Evolutionary conservation across 2,329 filamentous ascomycete genomes (phyloP).

Genomic region (Stachybotrys chartarum): DNA sequence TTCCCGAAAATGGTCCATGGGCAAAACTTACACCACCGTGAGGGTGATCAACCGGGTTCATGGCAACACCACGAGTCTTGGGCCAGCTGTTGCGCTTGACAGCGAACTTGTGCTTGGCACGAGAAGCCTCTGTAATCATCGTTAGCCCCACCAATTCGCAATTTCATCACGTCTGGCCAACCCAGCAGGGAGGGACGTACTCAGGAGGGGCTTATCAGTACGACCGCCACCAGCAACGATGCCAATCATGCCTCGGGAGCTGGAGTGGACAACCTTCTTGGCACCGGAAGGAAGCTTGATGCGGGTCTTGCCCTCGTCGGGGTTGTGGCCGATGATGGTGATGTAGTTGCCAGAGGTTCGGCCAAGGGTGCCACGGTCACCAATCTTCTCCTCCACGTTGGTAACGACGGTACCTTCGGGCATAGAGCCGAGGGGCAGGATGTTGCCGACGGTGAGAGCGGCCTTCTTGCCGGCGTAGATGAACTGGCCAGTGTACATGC

Average conservation of each 20-base stretch:
- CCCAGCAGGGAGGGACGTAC: conserved; percentile 38
- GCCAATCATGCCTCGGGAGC: conserved; percentile 95
- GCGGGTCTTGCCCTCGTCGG: conserved; percentile 98
- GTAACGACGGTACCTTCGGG: conserved; percentile 98
- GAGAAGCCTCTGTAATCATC: conserved; percentile 73
- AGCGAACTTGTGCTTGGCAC: conserved; percentile 99
- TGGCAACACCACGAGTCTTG: conserved; percentile 99
- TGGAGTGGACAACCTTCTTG: conserved; percentile 97
- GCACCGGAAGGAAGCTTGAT: conserved; percentile 98
- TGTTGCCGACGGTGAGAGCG: conserved; percentile 91
- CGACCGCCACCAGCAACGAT: conserved; percentile 98
- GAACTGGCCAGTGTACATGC: conserved; percentile 99
- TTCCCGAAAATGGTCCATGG: background rate
- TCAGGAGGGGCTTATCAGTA: conserved; percentile 99
- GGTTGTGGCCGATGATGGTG: conserved; percentile 96
- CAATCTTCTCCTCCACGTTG: conserved; percentile 98
- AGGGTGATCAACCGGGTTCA: conserved; percentile 99
- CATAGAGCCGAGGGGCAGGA: conserved; percentile 88
- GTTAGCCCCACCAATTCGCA: conserved; percentile 29
- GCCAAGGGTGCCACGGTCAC: conserved; percentile 92
- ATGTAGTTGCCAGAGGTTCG: conserved; percentile 99
- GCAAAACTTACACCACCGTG: conserved; percentile 73
- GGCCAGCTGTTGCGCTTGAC: conserved; percentile 99
- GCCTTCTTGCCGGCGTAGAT: conserved; percentile 99
- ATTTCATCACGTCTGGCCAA: background rate